These are phyloP conservation scores for Perkinsus olseni DNA, from an alignment of 169 alveolate species.

Conservation along the genomic window DNA sequence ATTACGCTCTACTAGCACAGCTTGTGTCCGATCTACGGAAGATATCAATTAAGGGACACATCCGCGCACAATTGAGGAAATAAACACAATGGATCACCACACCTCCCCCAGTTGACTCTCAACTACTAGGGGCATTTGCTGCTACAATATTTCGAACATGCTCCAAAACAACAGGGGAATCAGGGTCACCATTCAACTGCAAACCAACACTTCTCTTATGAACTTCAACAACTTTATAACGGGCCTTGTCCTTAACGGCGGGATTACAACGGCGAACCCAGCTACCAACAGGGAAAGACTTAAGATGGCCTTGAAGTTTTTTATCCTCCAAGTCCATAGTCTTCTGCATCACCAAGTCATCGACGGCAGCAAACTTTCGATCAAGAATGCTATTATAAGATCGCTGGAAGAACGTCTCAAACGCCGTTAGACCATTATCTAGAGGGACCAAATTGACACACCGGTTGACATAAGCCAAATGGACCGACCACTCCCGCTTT, in stretches of 20 bases:
- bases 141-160: background rate
- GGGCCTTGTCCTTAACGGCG: background rate
- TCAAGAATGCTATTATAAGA: background rate
- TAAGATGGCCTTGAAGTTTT: background rate
- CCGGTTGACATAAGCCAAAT: background rate
- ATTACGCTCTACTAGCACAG: background rate
- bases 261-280: background rate
- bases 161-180: background rate
- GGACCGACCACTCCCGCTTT: background rate
- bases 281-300: background rate
- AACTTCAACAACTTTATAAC: background rate
- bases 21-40: background rate
- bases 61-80: background rate
- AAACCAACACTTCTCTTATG: background rate
- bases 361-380: background rate
- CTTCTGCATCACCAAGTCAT: background rate
- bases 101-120: background rate
- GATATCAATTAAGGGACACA: background rate
- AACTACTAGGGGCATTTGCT: background rate
- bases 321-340: background rate
- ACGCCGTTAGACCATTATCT: background rate
- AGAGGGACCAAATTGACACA: background rate
- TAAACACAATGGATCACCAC: no score
- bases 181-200: background rate
- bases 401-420: background rate